phyloP scores from a whole-genome alignment of 106 monocot genomes.

The Dioscorea alata region DNA sequence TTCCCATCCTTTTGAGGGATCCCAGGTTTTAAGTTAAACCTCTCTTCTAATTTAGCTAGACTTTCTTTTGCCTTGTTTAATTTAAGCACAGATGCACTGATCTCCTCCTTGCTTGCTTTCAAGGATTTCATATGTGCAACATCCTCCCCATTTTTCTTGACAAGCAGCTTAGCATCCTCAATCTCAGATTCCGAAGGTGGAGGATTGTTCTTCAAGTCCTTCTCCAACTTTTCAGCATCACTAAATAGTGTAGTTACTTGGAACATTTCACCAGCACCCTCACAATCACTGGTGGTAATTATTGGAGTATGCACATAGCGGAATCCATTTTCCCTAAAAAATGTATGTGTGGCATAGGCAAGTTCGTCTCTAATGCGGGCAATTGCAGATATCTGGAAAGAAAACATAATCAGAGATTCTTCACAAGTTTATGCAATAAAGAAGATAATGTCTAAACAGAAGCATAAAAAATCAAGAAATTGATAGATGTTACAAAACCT shows the following conservation, averaged over 20 bases:
- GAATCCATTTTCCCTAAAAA: slow-evolving; percentile 75
- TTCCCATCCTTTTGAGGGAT: slow-evolving; percentile 64
- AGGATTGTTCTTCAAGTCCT: slow-evolving; percentile 68
- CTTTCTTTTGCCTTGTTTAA: slow-evolving; percentile 65
- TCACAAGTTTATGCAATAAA: not conserved
- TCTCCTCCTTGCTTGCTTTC: slow-evolving; percentile 56
- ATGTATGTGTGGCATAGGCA: slow-evolving; percentile 80
- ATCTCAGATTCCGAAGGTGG: slow-evolving; percentile 74
- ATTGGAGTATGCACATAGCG: slow-evolving; percentile 90
- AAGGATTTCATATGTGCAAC: slow-evolving; percentile 59
- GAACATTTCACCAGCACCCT: slow-evolving; percentile 95
- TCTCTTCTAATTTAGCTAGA: slow-evolving; percentile 65
- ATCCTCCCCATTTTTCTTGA: slow-evolving; percentile 65
- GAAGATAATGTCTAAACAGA: too few relatives aligned
- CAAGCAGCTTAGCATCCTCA: slow-evolving; percentile 51
- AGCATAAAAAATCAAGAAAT: too few relatives aligned
- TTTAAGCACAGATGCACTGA: slow-evolving; percentile 51
- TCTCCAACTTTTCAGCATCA: slow-evolving; percentile 73
- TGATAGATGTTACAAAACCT: too few relatives aligned
- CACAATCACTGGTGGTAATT: slow-evolving; percentile 91
- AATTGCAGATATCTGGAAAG: slow-evolving; percentile 73
- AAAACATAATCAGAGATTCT: not conserved
- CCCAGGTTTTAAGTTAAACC: slow-evolving; percentile 70
- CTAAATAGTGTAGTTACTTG: slow-evolving; percentile 88
- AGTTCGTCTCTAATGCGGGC: slow-evolving; percentile 77